A percentile compares a stretch with the other conserved stretches of the same genome.
phyloP scores from a whole-genome alignment of 208 protist species.

The Herpetomonas samuelpessoai region DNA sequence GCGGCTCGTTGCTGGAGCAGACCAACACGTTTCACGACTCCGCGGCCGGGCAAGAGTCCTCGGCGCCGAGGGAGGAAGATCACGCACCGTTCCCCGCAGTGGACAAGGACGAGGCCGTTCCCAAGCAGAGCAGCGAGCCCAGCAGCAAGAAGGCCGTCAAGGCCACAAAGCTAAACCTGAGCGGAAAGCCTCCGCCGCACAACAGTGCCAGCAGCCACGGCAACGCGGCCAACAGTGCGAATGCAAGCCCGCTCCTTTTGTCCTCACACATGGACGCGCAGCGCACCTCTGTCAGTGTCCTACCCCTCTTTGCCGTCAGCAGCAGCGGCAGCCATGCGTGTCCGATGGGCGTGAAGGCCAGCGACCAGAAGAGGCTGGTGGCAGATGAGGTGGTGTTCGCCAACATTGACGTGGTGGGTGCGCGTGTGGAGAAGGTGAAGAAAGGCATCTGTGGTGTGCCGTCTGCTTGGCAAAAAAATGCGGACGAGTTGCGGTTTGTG shows the following conservation, averaged over 20 bases:
- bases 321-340: not conserved
- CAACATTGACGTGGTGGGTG: conserved; percentile 16
- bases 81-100: too few relatives aligned
- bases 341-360: not conserved
- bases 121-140: not conserved
- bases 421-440: conserved; percentile 23
- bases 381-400: conserved; percentile 17
- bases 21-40: not conserved
- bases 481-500: conserved; percentile 32
- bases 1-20: not conserved
- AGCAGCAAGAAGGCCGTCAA: not conserved
- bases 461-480: conserved; percentile 31
- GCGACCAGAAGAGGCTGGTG: not conserved
- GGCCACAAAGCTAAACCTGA: too few relatives aligned
- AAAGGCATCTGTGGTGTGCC: conserved; percentile 23
- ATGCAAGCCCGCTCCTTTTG: too few relatives aligned
- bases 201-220: not conserved
- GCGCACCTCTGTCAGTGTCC: too few relatives aligned
- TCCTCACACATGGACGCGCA: too few relatives aligned
- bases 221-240: not conserved
- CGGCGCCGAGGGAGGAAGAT: too few relatives aligned
- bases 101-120: not conserved
- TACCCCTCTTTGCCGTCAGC: not conserved
- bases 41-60: not conserved
- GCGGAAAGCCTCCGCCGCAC: not conserved